phyloP scores from a whole-genome alignment of 2,329 filamentous ascomycete species.

The Claviceps pusilla region DNA sequence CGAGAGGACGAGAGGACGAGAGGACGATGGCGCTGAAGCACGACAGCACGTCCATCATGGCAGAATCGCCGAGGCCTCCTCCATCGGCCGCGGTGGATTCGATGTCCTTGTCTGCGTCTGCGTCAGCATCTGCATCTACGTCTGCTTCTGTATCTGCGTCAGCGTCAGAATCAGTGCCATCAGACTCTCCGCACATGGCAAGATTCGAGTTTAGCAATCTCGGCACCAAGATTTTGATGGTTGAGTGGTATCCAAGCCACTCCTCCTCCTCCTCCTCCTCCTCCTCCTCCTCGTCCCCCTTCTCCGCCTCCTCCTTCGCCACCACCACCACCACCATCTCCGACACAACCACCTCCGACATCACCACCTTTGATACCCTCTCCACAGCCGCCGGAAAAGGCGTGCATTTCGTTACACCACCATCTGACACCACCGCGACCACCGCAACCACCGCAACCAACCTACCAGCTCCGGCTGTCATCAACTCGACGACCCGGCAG shows the following conservation, averaged over 20 bases:
- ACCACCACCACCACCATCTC: neutral
- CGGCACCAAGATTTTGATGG: slow-evolving; percentile 83
- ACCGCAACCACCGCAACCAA: slow-evolving; percentile 4
- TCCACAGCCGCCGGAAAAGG: neutral
- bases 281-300: neutral
- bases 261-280: slow-evolving; percentile 2
- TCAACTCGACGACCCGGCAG: neutral
- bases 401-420: slow-evolving; percentile 2
- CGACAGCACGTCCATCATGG: slow-evolving; percentile 7
- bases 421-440: slow-evolving; percentile 6
- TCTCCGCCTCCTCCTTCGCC: neutral
- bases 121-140: too few species aligned
- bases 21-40: neutral
- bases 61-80: slow-evolving; percentile 19
- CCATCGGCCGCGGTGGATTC: slow-evolving; percentile 12
- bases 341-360: neutral
- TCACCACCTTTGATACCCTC: neutral
- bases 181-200: slow-evolving; percentile 28
- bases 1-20: slow-evolving; percentile 1
- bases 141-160: neutral
- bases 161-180: neutral
- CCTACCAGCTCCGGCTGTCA: neutral
- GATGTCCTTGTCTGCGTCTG: neutral
- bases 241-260: slow-evolving; percentile 57
- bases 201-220: slow-evolving; percentile 82